Evolutionary conservation across 768 basidiomycete genomes (phyloP), one percentile per base, ranked within the genome.

Genomic region (Naematelia aurantialba): DNA sequence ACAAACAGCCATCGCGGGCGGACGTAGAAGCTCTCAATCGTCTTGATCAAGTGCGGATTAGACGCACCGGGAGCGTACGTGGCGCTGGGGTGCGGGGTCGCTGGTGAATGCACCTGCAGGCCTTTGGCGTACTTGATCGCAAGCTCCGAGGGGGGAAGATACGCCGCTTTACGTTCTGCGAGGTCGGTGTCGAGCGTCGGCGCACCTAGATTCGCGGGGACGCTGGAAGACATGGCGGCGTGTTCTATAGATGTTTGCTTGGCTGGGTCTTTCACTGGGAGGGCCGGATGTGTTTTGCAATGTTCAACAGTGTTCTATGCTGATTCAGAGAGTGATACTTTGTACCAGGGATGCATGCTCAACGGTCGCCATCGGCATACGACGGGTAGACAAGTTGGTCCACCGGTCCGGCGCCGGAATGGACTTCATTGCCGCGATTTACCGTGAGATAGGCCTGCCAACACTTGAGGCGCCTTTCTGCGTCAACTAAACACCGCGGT

Each of bases 1-100:
- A 87, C 84, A 65, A 88, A 87, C 3, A 89, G 78, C 87, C 87
- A 87, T 31, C 85, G 80, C 0, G 86, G 86, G 14, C 84, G 83
- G n/a, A 88, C 79, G 60, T 85, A 84, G 76, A 89, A 87, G 58
- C 63, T 66, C 55, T 79, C 76, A 56, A 79, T 74, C 29, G 53
- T 62, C 49, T 65, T 65, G 60, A 65, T 65, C 47, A 65, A 48
- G 44, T 65, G 56, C 4, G 64, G 64, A 45, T 65, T 65, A 5
- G 21, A 42, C 10, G 29, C 54, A 2, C 22, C 24, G 4, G 42
- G 42, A 13, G 45, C 19, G 27, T 31, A 39, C 22, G 64, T 42
- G 14, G 19, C 12, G 27, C 29, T 44, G 1, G 50, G 17, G 34
- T 66, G 61, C 2, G 61, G 65, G 10, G 24, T 57, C 17, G 55